A percentile compares a stretch with the other conserved stretches of the same genome.
These are phyloP conservation scores for Euphorbia peplus DNA, from an alignment of 345 rosid species.

Conservation along the genomic window DNA sequence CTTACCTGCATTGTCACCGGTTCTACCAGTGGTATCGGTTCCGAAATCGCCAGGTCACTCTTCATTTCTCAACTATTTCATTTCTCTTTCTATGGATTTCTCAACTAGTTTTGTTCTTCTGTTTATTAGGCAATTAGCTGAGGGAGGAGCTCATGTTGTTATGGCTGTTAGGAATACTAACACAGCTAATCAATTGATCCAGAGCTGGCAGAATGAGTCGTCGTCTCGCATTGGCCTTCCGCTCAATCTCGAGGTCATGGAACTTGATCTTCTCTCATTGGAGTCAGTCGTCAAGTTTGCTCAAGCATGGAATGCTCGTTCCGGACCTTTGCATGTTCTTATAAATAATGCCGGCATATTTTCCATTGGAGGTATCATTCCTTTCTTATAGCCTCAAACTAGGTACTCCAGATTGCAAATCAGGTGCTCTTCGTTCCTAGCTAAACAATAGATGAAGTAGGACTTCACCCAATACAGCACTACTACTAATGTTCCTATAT, in stretches of 20 bases:
- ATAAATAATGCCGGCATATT: slow-evolving; percentile 93
- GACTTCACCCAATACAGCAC: background rate
- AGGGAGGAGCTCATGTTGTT: slow-evolving; percentile 92
- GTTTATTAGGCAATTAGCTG: slow-evolving; percentile 72
- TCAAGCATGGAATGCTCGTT: slow-evolving; percentile 62
- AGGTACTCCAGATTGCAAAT: no score
- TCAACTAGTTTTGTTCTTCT: background rate
- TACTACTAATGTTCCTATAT: background rate
- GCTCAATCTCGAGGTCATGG: slow-evolving; percentile 87
- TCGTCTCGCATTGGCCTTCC: slow-evolving; percentile 67
- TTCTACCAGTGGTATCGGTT: slow-evolving; percentile 97
- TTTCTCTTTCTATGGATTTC: background rate
- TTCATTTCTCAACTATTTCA: background rate
- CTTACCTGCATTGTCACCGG: slow-evolving; percentile 92
- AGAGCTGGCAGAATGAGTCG: slow-evolving; percentile 76
- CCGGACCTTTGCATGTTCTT: slow-evolving; percentile 71
- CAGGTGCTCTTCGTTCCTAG: background rate
- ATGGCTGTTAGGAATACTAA: slow-evolving; percentile 93
- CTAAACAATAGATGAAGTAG: slow-evolving; percentile 2
- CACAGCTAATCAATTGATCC: slow-evolving; percentile 69
- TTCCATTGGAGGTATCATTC: slow-evolving; percentile 98
- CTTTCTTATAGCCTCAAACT: no score
- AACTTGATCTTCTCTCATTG: slow-evolving; percentile 90
- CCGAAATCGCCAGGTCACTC: slow-evolving; percentile 75
- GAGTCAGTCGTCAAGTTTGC: slow-evolving; percentile 72